These are phyloP conservation scores for Podospora tetraspora DNA, from an alignment of 495 filamentous ascomycete genomes.

Conservation along the genomic window DNA sequence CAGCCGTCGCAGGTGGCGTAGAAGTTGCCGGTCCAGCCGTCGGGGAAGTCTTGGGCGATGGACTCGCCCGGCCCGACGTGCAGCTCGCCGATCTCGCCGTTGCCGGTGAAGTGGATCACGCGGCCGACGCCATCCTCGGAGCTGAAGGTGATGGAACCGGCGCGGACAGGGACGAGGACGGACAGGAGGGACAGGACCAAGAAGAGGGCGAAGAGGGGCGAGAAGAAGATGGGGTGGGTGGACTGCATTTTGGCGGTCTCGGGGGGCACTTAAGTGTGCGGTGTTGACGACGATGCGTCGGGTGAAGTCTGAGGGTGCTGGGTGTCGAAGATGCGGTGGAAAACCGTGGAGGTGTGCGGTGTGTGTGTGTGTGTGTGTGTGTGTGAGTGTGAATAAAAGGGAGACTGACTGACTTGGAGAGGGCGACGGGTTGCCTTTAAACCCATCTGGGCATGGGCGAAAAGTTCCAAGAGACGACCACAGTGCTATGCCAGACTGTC, in stretches of 20 bases:
- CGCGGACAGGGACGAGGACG: conserved; percentile 28
- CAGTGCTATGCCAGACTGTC: background rate
- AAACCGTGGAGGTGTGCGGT: background rate
- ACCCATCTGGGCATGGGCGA: background rate
- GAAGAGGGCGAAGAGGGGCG: background rate
- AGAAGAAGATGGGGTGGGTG: background rate
- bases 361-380: background rate
- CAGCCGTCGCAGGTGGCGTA: conserved; percentile 40
- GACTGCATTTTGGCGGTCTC: conserved; percentile 1
- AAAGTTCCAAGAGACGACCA: background rate
- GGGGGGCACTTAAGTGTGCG: too few relatives aligned
- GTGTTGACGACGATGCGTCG: conserved; percentile 17
- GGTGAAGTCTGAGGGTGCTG: too few relatives aligned
- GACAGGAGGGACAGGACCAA: conserved; percentile 4
- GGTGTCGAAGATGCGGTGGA: background rate
- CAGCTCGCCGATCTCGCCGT: conserved; percentile 26
- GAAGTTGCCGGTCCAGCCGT: conserved; percentile 45
- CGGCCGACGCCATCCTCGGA: conserved; percentile 44
- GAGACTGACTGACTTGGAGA: background rate
- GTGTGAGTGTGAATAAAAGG: background rate
- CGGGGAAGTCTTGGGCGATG: conserved; percentile 33
- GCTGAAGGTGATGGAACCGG: conserved; percentile 43
- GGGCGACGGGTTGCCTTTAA: background rate
- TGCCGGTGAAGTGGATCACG: conserved; percentile 40
- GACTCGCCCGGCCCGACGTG: conserved; percentile 28